Conservation (phyloP, 345 rosid genomes). For the Salix arbutifolia region DNA sequence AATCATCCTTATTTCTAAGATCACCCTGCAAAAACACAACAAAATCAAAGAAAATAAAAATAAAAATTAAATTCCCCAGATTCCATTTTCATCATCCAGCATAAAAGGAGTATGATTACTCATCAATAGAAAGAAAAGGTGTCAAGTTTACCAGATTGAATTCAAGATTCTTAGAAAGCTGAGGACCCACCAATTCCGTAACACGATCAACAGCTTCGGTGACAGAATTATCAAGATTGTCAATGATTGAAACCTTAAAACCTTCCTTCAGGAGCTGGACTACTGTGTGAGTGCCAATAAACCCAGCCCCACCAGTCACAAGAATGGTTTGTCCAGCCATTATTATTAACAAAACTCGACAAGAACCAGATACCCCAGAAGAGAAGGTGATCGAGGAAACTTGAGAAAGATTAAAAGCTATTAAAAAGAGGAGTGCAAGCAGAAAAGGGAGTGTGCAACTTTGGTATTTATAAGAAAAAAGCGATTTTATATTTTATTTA, state of each 20-base stretch:
- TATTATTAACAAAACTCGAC: neutral
- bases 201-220: slow-evolving; percentile 77
- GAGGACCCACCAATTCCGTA: slow-evolving; percentile 68
- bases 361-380: neutral
- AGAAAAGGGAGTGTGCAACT: too few species aligned
- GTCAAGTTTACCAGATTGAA: slow-evolving; percentile 55
- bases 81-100: neutral
- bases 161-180: slow-evolving; percentile 67
- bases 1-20: slow-evolving; percentile 72
- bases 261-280: slow-evolving; percentile 80
- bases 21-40: slow-evolving; percentile 61
- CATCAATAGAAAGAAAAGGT: neutral
- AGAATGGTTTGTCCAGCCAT: slow-evolving; percentile 48
- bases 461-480: too few species aligned
- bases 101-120: neutral
- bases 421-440: too few species aligned
- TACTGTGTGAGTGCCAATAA: slow-evolving; percentile 86
- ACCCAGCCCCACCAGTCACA: slow-evolving; percentile 98
- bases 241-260: slow-evolving; percentile 73
- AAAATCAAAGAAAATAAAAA: neutral
- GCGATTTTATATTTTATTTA: too few species aligned
- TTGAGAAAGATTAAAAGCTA: neutral
- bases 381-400: neutral
- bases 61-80: neutral
- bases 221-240: slow-evolving; percentile 79